Percentiles rank a stretch among this genome's conserved stretches.
phyloP scores from a whole-genome alignment of 2,329 filamentous ascomycete species.

The Albophoma yamanashiensis region DNA sequence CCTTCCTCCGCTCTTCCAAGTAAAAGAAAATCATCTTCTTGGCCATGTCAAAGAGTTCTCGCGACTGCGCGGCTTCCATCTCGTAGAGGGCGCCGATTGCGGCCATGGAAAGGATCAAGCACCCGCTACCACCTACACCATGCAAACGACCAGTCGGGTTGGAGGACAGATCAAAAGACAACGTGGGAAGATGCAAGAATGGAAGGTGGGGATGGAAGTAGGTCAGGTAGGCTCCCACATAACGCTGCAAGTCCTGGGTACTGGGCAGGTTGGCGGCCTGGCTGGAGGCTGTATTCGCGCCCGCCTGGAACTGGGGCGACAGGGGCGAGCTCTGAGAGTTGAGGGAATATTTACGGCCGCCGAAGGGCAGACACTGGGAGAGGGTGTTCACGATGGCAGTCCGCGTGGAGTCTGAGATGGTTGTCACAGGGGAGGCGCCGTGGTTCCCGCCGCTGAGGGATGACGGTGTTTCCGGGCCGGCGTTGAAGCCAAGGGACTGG shows the following conservation, averaged over 20 bases:
- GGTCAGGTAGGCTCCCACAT: conserved; percentile 78
- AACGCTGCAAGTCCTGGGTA: conserved; percentile 79
- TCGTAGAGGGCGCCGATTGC: conserved; percentile 80
- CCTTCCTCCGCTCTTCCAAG: conserved; percentile 80
- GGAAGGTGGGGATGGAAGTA: conserved; percentile 92
- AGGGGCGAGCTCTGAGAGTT: conserved; percentile 43
- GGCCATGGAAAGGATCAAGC: conserved; percentile 72
- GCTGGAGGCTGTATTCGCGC: conserved; percentile 37
- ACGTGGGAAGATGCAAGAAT: conserved; percentile 84
- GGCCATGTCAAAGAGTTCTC: conserved; percentile 80
- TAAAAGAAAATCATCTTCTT: conserved; percentile 95
- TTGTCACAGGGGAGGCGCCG: conserved; percentile 47
- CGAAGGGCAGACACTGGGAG: conserved; percentile 44
- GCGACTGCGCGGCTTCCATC: conserved; percentile 66
- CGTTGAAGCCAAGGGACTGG: conserved; percentile 52
- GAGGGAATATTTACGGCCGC: conserved; percentile 54
- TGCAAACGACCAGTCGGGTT: conserved; percentile 51
- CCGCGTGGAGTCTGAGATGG: conserved; percentile 55
- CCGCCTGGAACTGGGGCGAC: conserved; percentile 38
- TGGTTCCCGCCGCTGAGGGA: conserved; percentile 57
- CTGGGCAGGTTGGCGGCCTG: conserved; percentile 57
- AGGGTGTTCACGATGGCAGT: conserved; percentile 49
- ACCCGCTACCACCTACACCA: conserved; percentile 68
- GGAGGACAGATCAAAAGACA: conserved; percentile 76
- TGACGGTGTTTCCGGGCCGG: conserved; percentile 61